Evolutionary conservation across 1,284 basidiomycete genomes (phyloP).

Genomic region (Afroboletus lepidellus): DNA sequence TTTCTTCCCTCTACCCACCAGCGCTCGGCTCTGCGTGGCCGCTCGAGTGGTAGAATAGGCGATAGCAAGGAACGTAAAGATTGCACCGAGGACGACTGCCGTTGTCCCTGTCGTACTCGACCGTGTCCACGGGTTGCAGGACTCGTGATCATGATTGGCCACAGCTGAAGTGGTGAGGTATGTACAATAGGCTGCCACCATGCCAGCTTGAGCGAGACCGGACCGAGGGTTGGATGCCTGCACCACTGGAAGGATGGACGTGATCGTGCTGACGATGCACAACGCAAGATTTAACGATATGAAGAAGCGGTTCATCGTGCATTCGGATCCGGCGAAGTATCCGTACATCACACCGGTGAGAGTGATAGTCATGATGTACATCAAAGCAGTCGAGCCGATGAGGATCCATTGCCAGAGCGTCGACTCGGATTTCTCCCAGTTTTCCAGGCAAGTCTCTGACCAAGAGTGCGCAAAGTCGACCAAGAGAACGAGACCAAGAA

Average conservation of each 20-base stretch:
- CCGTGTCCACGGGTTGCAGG: conserved; percentile 86
- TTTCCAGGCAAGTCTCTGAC: conserved; percentile 95
- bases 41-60: conserved; percentile 96
- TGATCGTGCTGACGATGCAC: conserved; percentile 76
- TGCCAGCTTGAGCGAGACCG: conserved; percentile 92
- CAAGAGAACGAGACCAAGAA: conserved; percentile 93
- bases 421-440: conserved; percentile 88
- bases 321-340: conserved; percentile 88
- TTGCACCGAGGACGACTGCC: conserved; percentile 86
- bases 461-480: conserved; percentile 99
- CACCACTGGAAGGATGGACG: conserved; percentile 83
- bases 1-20: conserved; percentile 76
- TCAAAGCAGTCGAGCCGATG: conserved; percentile 86
- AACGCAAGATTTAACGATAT: conserved; percentile 92
- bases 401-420: conserved; percentile 97
- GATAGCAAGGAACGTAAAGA: conserved; percentile 97
- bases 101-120: conserved; percentile 79
- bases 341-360: conserved; percentile 88
- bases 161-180: conserved; percentile 95
- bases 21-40: conserved; percentile 89
- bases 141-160: conserved; percentile 81
- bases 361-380: conserved; percentile 83
- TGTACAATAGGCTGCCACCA: conserved; percentile 97
- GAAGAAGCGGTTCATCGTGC: conserved; percentile 91
- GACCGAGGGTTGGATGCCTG: conserved; percentile 95